Conservation (phyloP, 2,329 filamentous ascomycete genomes). For the Diaporthe helianthi region DNA sequence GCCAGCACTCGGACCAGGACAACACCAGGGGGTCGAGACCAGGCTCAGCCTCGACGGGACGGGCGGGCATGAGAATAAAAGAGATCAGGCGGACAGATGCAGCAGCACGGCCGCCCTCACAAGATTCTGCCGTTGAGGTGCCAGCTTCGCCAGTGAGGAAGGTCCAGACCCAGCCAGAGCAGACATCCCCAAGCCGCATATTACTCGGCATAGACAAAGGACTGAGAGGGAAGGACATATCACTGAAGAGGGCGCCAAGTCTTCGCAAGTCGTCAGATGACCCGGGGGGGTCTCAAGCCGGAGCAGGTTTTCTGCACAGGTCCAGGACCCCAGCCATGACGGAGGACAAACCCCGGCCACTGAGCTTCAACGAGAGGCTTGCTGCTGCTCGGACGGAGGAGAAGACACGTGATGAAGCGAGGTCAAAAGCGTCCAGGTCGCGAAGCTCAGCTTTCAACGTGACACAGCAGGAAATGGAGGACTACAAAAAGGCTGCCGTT, state of each 20-base stretch:
- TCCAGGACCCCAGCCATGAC: conserved; percentile 48
- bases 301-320: conserved; percentile 53
- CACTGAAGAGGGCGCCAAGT: conserved; percentile 75
- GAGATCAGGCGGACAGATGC: conserved; percentile 32
- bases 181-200: conserved; percentile 79
- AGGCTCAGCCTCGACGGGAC: conserved; percentile 26
- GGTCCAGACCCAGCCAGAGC: conserved; percentile 56
- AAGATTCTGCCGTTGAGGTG: conserved; percentile 66
- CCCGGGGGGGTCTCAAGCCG: conserved; percentile 40
- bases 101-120: conserved; percentile 26
- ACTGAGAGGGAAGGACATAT: conserved; percentile 79
- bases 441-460: conserved; percentile 66
- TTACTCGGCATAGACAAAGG: conserved; percentile 91
- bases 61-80: conserved; percentile 30
- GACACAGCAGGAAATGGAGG: conserved; percentile 63
- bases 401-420: conserved; percentile 55
- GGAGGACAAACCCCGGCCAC: conserved; percentile 47
- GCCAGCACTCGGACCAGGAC: conserved; percentile 39
- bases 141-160: conserved; percentile 76
- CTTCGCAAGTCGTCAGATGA: conserved; percentile 46
- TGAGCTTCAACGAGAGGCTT: conserved; percentile 85
- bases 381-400: conserved; percentile 71
- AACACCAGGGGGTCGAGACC: conserved; percentile 31
- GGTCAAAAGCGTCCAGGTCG: conserved; percentile 58
- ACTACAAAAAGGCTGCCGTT: conserved; percentile 63